Evolutionary conservation across 2,329 filamentous ascomycete species (phyloP).

Genomic region (Trichoderma brevicompactum): DNA sequence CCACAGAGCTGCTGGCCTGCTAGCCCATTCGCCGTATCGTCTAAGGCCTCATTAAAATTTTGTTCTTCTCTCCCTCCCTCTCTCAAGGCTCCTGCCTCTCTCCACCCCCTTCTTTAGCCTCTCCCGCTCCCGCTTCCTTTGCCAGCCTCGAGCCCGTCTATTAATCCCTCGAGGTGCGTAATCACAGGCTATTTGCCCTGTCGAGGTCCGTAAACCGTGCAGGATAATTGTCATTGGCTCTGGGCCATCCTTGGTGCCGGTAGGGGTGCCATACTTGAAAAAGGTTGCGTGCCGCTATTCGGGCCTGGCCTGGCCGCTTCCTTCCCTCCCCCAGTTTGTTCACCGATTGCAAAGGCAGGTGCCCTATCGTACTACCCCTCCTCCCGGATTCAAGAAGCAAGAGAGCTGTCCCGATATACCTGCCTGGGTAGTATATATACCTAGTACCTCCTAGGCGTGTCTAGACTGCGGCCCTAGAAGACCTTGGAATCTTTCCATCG

Average conservation of each 20-base stretch:
- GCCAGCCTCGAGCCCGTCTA: background rate
- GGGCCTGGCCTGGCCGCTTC: slow-evolving; percentile 15
- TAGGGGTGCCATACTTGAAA: slow-evolving; percentile 4
- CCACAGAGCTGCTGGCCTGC: slow-evolving; percentile 9
- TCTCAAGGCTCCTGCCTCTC: background rate
- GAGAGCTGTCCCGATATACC: background rate
- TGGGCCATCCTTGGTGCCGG: background rate
- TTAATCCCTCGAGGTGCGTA: background rate
- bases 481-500: background rate
- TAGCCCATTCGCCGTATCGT: slow-evolving; percentile 17
- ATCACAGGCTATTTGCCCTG: background rate
- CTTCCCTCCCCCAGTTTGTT: slow-evolving; percentile 6
- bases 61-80: background rate
- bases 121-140: background rate
- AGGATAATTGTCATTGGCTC: slow-evolving; percentile 7
- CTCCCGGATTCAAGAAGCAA: background rate
- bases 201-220: background rate
- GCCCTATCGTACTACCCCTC: slow-evolving; percentile 16
- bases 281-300: slow-evolving; percentile 7
- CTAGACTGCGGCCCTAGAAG: background rate
- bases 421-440: background rate
- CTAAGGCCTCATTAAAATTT: slow-evolving; percentile 20
- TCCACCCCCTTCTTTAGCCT: background rate
- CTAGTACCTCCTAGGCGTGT: background rate
- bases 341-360: slow-evolving; percentile 15